Base-by-base conservation (phyloP, 2,329 filamentous ascomycete genomes). In the Cytospora chrysosperma region DNA sequence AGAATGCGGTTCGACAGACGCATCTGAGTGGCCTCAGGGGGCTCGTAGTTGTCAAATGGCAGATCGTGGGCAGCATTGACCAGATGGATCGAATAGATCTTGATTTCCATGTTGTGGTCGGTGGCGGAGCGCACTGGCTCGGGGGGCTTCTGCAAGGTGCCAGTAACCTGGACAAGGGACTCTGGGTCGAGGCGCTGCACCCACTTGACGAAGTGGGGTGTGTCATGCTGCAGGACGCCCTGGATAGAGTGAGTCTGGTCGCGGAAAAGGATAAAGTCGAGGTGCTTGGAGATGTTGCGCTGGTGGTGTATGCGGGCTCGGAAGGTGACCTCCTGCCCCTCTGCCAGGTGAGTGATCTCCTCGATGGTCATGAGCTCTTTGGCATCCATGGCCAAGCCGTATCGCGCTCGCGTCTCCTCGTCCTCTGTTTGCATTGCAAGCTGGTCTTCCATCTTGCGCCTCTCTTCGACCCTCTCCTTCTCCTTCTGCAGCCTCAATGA, bases 181-280 rank as follows among this genome's bases (percentile, higher is more conserved):
- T 96, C 93, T 7, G 88, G 80, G 61, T 89, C 87, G 53, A 97
- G 80, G 72, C 92, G 91, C 76, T 96, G 91, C 3, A 91, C 91
- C 90, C 92, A 96, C 72, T 91, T 88, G 30, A 97, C 82, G 83
- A 97, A 94, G 70, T 68, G 74, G 74, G 61, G 74, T 66, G 19
- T 62, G 34, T 61, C 79, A 65, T 81, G 78, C 26, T 86, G 80
- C 49, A 97, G 79, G 3, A 97, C 91, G 66, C 92, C 93, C 75
- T 97, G 93, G 58, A 97, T 86, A 27, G 92, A 95, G 68, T 85
- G 82, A 15, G 90, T 87, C 76, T 93, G 90, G 76, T 97, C 92
- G 61, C 93, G 88, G 72, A 97, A 89, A 64, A 96, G 85, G 51
- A 97, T 79, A 75, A 97, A 97, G 70, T 92, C 91, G 37, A 97